Evolutionary conservation across 2,329 filamentous ascomycete genomes (phyloP), one percentile per base, ranked within the genome.

Genomic region (Microascus cirrosus): DNA sequence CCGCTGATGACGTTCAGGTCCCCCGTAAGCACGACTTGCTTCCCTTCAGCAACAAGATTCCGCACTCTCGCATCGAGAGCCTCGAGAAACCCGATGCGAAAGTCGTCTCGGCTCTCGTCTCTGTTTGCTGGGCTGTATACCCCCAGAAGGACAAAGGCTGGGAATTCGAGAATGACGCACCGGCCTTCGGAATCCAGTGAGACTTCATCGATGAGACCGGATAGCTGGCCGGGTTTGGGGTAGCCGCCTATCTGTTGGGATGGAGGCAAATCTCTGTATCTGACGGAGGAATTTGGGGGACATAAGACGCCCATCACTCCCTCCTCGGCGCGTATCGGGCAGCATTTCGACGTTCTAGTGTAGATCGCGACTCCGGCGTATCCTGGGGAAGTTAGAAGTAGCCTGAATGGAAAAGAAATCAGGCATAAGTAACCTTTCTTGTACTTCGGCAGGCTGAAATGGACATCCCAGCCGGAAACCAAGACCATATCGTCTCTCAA

Each of bases 331-430:
- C 87, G 84, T 28, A 96, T 89, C 0, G 94, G 94, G 3, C 85
- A 83, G 70, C 94, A 97, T 39, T 82, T 86, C 3, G 87, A 80
- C 67, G 89, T 94, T n/a, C 90, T 83, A 1, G 92, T 96, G 72
- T 96, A 99, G 39, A 99, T 90, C 3, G 87, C 94, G 1, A 99
- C 93, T 1, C 94, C 94, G 28, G 93, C 95, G 69, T 97, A 99
- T 25, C 94, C 91, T 95, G 20, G 6, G 50, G 36, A 22, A 7
- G 8, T 28, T 57, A 50, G 55, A 24, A 25, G 12, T 8, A 22
- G 24, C 3, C 11, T 12, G 5, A 1, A 8, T 15, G 25, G n/a
- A 24, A 20, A 5, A 13, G 24, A 24, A 34, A 42, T n/a, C 34
- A n/a, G 10, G 18, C 13, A n/a, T 2, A 34, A 52, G n/a, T 32